Evolutionary conservation across 75 land plant species (phyloP).

Genomic region (Chamaecyparis obtusa): DNA sequence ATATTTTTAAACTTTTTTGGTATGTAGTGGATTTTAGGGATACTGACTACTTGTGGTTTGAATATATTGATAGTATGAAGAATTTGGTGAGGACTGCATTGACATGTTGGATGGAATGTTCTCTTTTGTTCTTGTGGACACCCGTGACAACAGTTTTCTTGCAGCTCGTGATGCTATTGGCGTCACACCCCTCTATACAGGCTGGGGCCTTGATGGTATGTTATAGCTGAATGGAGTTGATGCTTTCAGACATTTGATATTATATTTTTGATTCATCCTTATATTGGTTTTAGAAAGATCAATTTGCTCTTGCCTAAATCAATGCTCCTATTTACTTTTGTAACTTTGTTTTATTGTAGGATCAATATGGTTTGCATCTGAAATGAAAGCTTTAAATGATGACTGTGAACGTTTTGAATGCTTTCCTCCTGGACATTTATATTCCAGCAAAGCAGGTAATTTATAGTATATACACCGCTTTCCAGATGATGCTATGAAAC

Average conservation of each 20-base stretch:
- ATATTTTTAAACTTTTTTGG: not conserved
- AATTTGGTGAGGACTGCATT: constrained; percentile 86
- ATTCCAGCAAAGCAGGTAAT: constrained; percentile 87
- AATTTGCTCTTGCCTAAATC: not conserved
- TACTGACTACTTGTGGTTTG: not conserved
- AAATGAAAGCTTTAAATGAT: constrained; percentile 94
- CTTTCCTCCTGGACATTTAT: constrained; percentile 92
- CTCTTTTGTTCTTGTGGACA: constrained; percentile 95
- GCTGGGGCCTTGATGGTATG: constrained; percentile 99
- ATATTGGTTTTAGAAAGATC: not conserved
- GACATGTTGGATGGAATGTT: constrained; percentile 96
- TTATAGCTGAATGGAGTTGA: not conserved
- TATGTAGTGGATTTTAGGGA: not conserved
- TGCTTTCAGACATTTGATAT: not conserved
- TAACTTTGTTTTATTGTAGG: constrained; percentile 39
- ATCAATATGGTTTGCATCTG: constrained; percentile 94
- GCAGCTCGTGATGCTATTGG: constrained; percentile 99
- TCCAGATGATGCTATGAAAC: not conserved
- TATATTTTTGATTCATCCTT: not conserved
- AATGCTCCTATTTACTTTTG: not conserved
- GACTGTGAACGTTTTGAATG: constrained; percentile 88
- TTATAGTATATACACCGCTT: not conserved
- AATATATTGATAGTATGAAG: constrained; percentile 65
- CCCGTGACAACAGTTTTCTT: constrained; percentile 84
- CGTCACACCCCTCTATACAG: constrained; percentile 92